Conservation (phyloP, 192 early-diverging fungal genomes). For the Lobosporangium transversale region DNA sequence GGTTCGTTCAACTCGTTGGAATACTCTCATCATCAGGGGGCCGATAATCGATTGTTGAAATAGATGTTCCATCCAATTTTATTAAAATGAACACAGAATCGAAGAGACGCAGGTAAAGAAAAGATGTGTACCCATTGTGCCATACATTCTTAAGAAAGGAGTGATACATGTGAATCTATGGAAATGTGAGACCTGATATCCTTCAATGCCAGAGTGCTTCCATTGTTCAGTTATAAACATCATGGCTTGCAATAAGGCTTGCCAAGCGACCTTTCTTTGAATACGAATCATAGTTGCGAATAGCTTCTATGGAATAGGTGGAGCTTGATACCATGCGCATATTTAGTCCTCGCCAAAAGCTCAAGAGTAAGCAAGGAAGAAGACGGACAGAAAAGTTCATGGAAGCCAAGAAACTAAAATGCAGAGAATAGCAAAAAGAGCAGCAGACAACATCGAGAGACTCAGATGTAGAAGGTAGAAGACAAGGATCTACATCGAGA, state of each 20-base stretch:
- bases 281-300: neutral
- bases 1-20: no score
- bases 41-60: neutral
- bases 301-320: neutral
- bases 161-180: neutral
- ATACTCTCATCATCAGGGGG: no score
- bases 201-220: constrained; percentile 12
- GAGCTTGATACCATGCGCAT: no score
- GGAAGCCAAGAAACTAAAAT: no score
- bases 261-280: neutral
- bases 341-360: constrained; percentile 1
- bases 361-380: neutral
- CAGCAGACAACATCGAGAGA: no score
- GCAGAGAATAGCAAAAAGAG: no score
- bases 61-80: neutral
- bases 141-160: neutral
- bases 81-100: neutral
- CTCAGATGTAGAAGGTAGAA: no score
- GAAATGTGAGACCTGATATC: neutral
- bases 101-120: no score
- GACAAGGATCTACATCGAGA: no score
- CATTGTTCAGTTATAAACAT: neutral
- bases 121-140: no score
- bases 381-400: constrained; percentile 7
- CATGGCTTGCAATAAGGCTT: constrained; percentile 1